Conservation (phyloP, 1,284 basidiomycete genomes). For the Ustilago bromivora region DNA sequence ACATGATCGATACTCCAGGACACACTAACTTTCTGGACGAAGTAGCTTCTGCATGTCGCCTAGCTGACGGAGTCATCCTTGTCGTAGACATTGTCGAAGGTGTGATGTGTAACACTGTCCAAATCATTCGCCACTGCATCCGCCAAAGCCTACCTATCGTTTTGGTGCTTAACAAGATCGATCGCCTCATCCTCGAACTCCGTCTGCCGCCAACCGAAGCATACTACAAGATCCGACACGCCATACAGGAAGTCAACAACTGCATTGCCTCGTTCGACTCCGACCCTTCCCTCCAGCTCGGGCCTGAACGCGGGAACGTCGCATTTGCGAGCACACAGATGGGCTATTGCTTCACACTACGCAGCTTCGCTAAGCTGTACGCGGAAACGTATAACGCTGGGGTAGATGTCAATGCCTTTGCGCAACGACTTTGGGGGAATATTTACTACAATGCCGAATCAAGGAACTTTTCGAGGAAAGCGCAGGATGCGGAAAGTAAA, state of each 20-base stretch:
- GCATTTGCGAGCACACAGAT: constrained; percentile 97
- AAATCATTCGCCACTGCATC: constrained; percentile 61
- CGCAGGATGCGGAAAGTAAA: constrained; percentile 81
- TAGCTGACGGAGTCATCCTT: constrained; percentile 92
- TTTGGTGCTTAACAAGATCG: constrained; percentile 96
- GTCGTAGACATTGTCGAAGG: constrained; percentile 73
- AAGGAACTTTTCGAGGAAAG: constrained; percentile 89
- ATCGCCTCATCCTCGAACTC: constrained; percentile 94
- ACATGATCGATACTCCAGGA: constrained; percentile 96
- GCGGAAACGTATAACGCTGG: constrained; percentile 80
- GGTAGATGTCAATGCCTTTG: constrained; percentile 75
- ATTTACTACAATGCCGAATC: constrained; percentile 87
- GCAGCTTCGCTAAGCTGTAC: constrained; percentile 96
- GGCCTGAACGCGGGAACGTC: constrained; percentile 95
- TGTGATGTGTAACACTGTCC: constrained; percentile 64
- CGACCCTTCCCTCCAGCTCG: constrained; percentile 85
- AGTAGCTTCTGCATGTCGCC: constrained; percentile 85
- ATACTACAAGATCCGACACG: constrained; percentile 98
- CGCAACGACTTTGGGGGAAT: constrained; percentile 95
- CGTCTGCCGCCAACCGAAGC: constrained; percentile 95
- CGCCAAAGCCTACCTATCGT: constrained; percentile 82
- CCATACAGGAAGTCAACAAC: constrained; percentile 97
- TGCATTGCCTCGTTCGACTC: constrained; percentile 81
- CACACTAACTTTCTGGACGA: constrained; percentile 97
- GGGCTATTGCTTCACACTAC: constrained; percentile 96